A percentile compares a stretch with the other conserved stretches of the same genome.
These are phyloP conservation scores for Podila epigama DNA, from an alignment of 192 early-diverging fungal species.

Conservation along the genomic window DNA sequence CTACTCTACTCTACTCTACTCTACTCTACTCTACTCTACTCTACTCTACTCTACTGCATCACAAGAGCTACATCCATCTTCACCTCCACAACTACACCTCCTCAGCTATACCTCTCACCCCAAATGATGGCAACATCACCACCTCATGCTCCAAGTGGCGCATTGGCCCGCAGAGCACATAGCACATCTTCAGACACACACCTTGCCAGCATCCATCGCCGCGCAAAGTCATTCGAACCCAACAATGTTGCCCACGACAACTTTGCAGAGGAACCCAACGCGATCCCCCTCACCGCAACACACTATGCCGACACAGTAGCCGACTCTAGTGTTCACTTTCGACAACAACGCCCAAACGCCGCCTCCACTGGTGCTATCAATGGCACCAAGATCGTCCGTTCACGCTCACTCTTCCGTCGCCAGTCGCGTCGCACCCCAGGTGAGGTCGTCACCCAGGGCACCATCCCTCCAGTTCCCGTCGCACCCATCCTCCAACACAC, in stretches of 20 bases:
- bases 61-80: neutral
- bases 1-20: neutral
- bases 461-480: constrained; percentile 36
- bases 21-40: neutral
- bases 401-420: constrained; percentile 42
- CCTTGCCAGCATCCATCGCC: constrained; percentile 26
- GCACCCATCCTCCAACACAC: constrained; percentile 41
- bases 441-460: constrained; percentile 38
- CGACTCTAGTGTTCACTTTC: neutral
- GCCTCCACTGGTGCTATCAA: neutral
- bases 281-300: constrained; percentile 33
- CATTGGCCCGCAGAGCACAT: constrained; percentile 21
- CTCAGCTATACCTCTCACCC: neutral
- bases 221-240: constrained; percentile 31
- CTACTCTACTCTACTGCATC: neutral
- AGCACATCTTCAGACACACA: constrained; percentile 7
- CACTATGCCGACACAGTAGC: constrained; percentile 16
- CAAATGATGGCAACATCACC: constrained; percentile 22
- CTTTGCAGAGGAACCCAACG: constrained; percentile 25
- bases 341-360: neutral
- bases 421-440: constrained; percentile 15
- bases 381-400: constrained; percentile 20
- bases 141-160: constrained; percentile 2
- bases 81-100: neutral
- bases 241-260: constrained; percentile 1